These are phyloP conservation scores for Spergularia bocconei DNA, from an alignment of 148 eudicot species.

Conservation along the genomic window DNA sequence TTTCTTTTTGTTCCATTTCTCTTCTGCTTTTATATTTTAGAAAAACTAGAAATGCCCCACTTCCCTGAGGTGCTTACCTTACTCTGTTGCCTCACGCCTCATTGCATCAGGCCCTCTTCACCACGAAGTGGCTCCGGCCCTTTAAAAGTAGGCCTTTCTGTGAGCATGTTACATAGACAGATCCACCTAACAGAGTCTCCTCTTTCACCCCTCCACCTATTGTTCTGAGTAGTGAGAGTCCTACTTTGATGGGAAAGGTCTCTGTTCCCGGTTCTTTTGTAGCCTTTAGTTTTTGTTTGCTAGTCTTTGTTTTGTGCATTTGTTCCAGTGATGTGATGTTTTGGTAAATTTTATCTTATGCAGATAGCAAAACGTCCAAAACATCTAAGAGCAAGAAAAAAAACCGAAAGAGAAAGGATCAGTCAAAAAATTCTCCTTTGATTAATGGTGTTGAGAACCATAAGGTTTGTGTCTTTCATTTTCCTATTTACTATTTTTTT, in stretches of 20 bases:
- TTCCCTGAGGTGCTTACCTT: no score
- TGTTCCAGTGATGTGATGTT: not conserved
- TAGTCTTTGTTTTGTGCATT: slow-evolving; percentile 1
- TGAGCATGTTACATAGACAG: not conserved
- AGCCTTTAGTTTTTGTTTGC: not conserved
- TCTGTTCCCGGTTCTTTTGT: no score
- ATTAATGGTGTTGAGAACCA: slow-evolving; percentile 33
- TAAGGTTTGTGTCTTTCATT: slow-evolving; percentile 35
- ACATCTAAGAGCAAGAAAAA: slow-evolving; percentile 76
- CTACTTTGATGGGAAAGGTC: not conserved
- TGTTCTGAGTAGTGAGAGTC: not conserved
- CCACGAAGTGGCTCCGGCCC: no score
- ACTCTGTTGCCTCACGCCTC: no score
- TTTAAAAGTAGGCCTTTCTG: not conserved
- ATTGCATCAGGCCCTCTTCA: no score
- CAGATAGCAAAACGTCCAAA: slow-evolving; percentile 58
- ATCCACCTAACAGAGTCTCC: not conserved
- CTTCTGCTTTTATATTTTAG: no score
- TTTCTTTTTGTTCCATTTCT: no score
- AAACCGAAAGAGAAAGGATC: slow-evolving; percentile 69
- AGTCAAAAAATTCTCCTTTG: slow-evolving; percentile 48
- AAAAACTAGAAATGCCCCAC: no score
- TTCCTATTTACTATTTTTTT: not conserved
- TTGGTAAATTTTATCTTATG: slow-evolving; percentile 14
- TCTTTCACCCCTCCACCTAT: not conserved